Evolutionary conservation across 768 basidiomycete species (phyloP).

Genomic region (Naganishia randhawae): DNA sequence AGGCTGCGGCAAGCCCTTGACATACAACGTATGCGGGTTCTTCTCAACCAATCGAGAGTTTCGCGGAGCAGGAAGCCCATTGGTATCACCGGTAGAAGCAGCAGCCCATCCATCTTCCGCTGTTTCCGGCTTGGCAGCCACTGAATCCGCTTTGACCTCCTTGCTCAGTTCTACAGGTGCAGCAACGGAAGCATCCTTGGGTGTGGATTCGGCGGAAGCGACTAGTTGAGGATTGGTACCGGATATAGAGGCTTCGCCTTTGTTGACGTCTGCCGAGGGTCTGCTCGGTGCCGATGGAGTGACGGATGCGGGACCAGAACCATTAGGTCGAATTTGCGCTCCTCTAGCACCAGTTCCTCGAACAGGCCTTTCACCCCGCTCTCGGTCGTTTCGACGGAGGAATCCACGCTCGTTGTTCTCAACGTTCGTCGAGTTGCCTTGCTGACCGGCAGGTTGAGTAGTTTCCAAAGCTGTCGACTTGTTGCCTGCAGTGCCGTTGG

Average conservation of each 20-base stretch:
- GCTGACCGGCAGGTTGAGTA: not conserved
- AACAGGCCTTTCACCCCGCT: slow-evolving; percentile 7
- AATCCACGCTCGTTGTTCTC: not conserved
- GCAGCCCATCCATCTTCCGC: slow-evolving; percentile 21
- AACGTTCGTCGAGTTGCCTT: not conserved
- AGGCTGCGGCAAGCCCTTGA: slow-evolving; percentile 39
- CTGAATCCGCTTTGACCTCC: slow-evolving; percentile 19
- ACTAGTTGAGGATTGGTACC: not conserved
- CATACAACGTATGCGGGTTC: slow-evolving; percentile 41
- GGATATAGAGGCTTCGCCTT: not conserved
- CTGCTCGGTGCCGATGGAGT: not conserved
- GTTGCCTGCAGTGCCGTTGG: not conserved
- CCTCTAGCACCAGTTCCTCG: not conserved
- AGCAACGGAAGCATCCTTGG: slow-evolving; percentile 25
- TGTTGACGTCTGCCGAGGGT: not conserved
- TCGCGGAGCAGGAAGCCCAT: slow-evolving; percentile 4
- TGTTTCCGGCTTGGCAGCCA: not conserved
- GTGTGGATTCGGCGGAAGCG: not conserved
- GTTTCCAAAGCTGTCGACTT: slow-evolving; percentile 6
- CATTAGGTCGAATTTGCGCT: slow-evolving; percentile 2
- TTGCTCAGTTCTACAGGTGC: slow-evolving; percentile 5
- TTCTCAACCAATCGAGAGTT: slow-evolving; percentile 7
- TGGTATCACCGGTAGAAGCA: slow-evolving; percentile 1
- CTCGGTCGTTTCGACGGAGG: slow-evolving; percentile 15
- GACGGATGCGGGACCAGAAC: not conserved